Conservation (phyloP, 805 yeast species). For the Starmera caribaea region DNA sequence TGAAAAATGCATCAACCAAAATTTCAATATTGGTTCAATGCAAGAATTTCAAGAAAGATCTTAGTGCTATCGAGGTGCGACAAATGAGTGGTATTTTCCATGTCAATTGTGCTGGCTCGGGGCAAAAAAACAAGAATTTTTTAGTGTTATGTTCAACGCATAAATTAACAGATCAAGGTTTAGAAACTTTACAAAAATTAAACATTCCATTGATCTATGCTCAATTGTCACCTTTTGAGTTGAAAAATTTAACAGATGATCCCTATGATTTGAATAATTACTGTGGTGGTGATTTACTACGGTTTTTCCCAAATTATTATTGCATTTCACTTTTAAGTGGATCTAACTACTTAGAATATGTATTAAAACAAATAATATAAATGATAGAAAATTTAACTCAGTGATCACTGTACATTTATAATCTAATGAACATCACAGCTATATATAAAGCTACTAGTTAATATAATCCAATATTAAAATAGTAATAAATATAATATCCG, state of each 20-base stretch:
- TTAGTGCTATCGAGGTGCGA: constrained; percentile 38
- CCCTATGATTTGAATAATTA: constrained; percentile 29
- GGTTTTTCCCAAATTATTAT: constrained; percentile 27
- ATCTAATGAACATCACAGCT: too few relatives aligned
- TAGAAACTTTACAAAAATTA: constrained; percentile 33
- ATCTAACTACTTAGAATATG: constrained; percentile 12
- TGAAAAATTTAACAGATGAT: constrained; percentile 9
- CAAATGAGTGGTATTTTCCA: constrained; percentile 45
- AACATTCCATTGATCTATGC: constrained; percentile 36
- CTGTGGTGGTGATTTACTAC: constrained; percentile 25
- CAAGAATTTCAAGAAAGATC: constrained; percentile 31
- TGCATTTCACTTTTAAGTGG: constrained; percentile 28
- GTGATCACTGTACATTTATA: too few relatives aligned
- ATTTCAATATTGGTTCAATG: constrained; percentile 1
- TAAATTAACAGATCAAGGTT: constrained; percentile 37
- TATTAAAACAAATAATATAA: neutral
- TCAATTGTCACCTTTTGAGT: constrained; percentile 26
- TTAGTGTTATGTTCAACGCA: constrained; percentile 39
- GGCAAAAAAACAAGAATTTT: constrained; percentile 15
- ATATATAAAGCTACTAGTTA: too few relatives aligned
- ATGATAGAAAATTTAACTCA: too few relatives aligned
- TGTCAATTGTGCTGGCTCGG: constrained; percentile 20
- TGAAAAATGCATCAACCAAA: neutral
- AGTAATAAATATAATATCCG: too few relatives aligned
- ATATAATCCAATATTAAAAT: too few relatives aligned